phyloP scores from a whole-genome alignment of 495 filamentous ascomycete genomes.

The Podospora comata region DNA sequence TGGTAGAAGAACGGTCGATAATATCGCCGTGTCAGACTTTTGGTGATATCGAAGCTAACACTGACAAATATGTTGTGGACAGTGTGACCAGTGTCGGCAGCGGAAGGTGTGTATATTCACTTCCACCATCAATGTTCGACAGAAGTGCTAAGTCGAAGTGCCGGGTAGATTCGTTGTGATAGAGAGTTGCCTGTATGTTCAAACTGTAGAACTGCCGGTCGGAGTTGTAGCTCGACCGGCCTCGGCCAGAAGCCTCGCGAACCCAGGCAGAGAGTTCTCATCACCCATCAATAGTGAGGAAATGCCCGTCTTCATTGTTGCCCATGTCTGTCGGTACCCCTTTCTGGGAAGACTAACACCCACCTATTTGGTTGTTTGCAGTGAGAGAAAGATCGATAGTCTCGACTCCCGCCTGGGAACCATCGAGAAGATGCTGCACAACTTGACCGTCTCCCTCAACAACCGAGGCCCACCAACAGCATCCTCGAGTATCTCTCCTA shows the following conservation, averaged over 20 bases:
- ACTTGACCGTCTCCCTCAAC: constrained; percentile 33
- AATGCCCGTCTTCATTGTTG: not conserved
- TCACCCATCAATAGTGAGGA: constrained; percentile 66
- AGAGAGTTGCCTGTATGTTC: constrained; percentile 61
- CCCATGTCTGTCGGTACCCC: too few species aligned
- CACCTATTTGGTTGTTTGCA: constrained; percentile 22
- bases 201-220: constrained; percentile 60
- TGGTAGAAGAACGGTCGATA: not conserved
- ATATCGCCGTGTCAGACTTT: not conserved
- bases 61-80: not conserved
- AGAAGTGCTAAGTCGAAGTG: not conserved
- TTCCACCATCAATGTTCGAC: not conserved
- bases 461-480: constrained; percentile 7
- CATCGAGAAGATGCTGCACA: constrained; percentile 55
- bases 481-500: constrained; percentile 1
- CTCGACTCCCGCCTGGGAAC: constrained; percentile 60
- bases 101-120: constrained; percentile 28
- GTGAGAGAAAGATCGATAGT: constrained; percentile 66
- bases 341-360: not conserved
- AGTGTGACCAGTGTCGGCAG: constrained; percentile 38
- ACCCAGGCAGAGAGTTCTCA: constrained; percentile 59
- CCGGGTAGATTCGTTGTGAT: constrained; percentile 60
- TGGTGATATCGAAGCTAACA: not conserved
- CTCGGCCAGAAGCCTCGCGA: constrained; percentile 58
- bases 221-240: constrained; percentile 56